phyloP scores from a whole-genome alignment of 1,284 basidiomycete species.

The Acaromyces ingoldii region DNA sequence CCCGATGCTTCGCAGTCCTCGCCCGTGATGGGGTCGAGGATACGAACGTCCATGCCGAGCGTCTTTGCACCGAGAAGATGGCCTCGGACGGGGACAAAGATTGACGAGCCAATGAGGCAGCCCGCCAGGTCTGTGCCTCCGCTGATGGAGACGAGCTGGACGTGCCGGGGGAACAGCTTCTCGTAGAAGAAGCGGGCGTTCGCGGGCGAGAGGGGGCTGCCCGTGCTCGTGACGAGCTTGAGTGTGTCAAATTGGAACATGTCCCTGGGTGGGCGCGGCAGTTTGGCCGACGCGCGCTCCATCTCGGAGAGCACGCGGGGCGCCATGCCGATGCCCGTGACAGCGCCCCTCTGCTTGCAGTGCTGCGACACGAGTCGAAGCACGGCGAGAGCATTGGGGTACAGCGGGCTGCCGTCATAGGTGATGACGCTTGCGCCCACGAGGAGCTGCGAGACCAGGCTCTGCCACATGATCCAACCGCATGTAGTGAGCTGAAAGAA shows the following conservation, averaged over 20 bases:
- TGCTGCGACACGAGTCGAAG: slow-evolving; percentile 38
- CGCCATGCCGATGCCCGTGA: slow-evolving; percentile 41
- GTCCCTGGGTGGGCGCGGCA: background rate
- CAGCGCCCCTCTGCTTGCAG: slow-evolving; percentile 17
- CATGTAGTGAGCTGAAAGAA: slow-evolving; percentile 71
- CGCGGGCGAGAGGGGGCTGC: slow-evolving; percentile 40
- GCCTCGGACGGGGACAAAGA: slow-evolving; percentile 40
- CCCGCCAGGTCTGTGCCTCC: slow-evolving; percentile 50
- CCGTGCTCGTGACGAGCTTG: slow-evolving; percentile 43
- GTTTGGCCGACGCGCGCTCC: slow-evolving; percentile 10
- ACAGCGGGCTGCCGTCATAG: slow-evolving; percentile 50
- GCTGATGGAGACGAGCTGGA: slow-evolving; percentile 27
- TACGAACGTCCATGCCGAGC: slow-evolving; percentile 44
- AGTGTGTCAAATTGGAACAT: slow-evolving; percentile 27
- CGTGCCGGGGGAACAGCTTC: slow-evolving; percentile 16
- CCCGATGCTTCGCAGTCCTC: slow-evolving; percentile 23
- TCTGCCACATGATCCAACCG: slow-evolving; percentile 49
- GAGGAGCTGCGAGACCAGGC: slow-evolving; percentile 31
- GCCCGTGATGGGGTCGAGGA: slow-evolving; percentile 29
- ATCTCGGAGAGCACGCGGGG: slow-evolving; percentile 35
- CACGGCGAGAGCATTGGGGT: slow-evolving; percentile 34
- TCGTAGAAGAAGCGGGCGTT: slow-evolving; percentile 41
- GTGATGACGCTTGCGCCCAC: slow-evolving; percentile 40
- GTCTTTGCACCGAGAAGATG: slow-evolving; percentile 44
- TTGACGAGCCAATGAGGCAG: slow-evolving; percentile 32